These are phyloP conservation scores for Mortierella sp. DNA, from an alignment of 371 early-diverging fungal species.

Conservation along the genomic window DNA sequence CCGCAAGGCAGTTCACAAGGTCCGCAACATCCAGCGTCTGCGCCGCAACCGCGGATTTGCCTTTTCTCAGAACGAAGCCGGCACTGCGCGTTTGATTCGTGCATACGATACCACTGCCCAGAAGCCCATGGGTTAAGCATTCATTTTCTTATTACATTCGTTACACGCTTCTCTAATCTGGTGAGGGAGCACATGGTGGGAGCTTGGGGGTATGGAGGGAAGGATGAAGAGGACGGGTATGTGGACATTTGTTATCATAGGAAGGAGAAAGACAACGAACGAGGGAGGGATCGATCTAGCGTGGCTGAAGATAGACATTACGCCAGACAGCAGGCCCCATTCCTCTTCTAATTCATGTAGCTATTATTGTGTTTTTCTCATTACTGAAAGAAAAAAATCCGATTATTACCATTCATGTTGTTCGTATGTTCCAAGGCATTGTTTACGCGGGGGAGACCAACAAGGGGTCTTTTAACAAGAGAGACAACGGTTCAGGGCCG, in stretches of 20 bases:
- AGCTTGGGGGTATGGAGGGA: not conserved
- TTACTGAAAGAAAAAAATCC: not conserved
- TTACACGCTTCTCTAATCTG: constrained; percentile 9
- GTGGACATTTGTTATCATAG: not conserved
- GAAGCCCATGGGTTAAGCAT: constrained; percentile 75
- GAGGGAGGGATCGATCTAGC: not conserved
- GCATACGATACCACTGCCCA: constrained; percentile 96
- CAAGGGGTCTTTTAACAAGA: not conserved
- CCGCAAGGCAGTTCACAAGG: constrained; percentile 97
- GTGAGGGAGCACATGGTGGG: not conserved
- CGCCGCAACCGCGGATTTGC: constrained; percentile 97
- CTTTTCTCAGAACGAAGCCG: constrained; percentile 97
- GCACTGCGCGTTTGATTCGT: constrained; percentile 93
- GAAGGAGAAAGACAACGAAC: not conserved
- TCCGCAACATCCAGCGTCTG: constrained; percentile 92
- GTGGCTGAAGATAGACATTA: not conserved
- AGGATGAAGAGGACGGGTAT: not conserved
- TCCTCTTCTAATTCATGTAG: constrained; percentile 3
- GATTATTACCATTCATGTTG: not conserved
- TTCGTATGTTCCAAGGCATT: too few relatives aligned
- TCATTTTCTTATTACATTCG: not conserved
- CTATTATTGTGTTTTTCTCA: not conserved
- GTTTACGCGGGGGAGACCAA: too few relatives aligned
- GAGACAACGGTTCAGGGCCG: not conserved
- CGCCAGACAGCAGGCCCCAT: not conserved